A percentile compares a stretch with the other conserved stretches of the same genome.
Conservation (phyloP, 768 basidiomycete genomes). For the Ramaria sp. region DNA sequence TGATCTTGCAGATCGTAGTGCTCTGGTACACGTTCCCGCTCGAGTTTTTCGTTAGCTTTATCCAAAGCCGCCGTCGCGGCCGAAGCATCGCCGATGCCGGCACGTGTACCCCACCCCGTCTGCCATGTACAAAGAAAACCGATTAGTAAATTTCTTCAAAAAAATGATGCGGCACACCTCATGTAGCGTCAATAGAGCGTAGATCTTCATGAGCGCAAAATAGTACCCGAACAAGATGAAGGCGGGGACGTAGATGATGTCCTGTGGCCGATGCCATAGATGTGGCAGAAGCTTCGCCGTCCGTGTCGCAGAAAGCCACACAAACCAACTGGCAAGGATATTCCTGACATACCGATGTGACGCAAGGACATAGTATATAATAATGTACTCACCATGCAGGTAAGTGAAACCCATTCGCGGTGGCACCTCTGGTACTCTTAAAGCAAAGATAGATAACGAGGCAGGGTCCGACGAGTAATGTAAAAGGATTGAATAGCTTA, state of each 20-base stretch:
- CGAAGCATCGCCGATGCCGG: constrained; percentile 79
- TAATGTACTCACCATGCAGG: constrained; percentile 57
- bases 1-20: neutral
- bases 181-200: constrained; percentile 82
- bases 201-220: constrained; percentile 91
- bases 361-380: neutral
- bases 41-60: constrained; percentile 13
- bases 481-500: constrained; percentile 80
- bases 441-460: constrained; percentile 69
- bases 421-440: constrained; percentile 61
- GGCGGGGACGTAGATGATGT: constrained; percentile 75
- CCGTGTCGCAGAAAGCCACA: constrained; percentile 61
- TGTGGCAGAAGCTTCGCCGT: constrained; percentile 76
- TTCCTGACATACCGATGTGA: constrained; percentile 35
- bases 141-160: neutral
- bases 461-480: constrained; percentile 73
- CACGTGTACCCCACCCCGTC: constrained; percentile 95
- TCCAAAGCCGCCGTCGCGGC: constrained; percentile 65
- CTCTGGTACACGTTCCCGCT: neutral
- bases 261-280: constrained; percentile 64
- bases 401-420: constrained; percentile 33
- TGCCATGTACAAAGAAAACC: constrained; percentile 17
- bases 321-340: constrained; percentile 51
- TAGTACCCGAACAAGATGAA: constrained; percentile 90
- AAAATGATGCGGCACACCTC: constrained; percentile 41